These are phyloP conservation scores for Trypanosoma conorhini DNA, from an alignment of 208 protist genomes.

Conservation along the genomic window DNA sequence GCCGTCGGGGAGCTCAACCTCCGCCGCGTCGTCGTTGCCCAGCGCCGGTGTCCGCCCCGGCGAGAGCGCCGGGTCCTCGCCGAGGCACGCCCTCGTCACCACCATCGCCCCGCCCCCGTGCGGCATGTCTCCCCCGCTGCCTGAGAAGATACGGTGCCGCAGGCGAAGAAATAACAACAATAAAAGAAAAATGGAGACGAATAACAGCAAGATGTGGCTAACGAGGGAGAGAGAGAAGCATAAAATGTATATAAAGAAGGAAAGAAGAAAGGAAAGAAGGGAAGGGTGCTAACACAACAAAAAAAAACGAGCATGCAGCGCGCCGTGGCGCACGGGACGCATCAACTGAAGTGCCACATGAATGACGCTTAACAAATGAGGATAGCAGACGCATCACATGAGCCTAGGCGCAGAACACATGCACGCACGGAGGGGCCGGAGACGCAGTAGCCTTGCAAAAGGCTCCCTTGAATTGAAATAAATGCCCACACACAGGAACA, in stretches of 20 bases:
- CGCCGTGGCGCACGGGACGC: neutral
- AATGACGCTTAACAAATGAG: neutral
- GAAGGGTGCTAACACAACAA: neutral
- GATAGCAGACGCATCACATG: too few relatives aligned
- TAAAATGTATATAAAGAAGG: slow-evolving; percentile 12
- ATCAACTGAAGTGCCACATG: neutral
- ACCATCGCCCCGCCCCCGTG: neutral
- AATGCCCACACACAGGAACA: neutral
- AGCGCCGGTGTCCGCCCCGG: slow-evolving; percentile 42
- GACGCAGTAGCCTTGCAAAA: neutral
- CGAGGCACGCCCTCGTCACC: neutral
- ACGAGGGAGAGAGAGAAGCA: slow-evolving; percentile 12
- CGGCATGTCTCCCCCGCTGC: neutral
- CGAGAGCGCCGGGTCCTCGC: neutral
- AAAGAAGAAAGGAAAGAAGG: slow-evolving; percentile 12
- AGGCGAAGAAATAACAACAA: too few relatives aligned
- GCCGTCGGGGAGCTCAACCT: slow-evolving; percentile 53
- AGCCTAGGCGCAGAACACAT: too few relatives aligned
- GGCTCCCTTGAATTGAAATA: neutral
- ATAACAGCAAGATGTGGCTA: neutral
- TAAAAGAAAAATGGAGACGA: neutral
- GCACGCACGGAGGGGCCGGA: too few relatives aligned
- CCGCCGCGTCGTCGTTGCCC: slow-evolving; percentile 48
- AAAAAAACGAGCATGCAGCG: neutral
- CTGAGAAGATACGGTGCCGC: neutral